Percentiles rank a stretch among this genome's conserved stretches.
Evolutionary conservation across 1,284 basidiomycete species (phyloP).

Genomic region (Tilletiopsis washingtonensis): DNA sequence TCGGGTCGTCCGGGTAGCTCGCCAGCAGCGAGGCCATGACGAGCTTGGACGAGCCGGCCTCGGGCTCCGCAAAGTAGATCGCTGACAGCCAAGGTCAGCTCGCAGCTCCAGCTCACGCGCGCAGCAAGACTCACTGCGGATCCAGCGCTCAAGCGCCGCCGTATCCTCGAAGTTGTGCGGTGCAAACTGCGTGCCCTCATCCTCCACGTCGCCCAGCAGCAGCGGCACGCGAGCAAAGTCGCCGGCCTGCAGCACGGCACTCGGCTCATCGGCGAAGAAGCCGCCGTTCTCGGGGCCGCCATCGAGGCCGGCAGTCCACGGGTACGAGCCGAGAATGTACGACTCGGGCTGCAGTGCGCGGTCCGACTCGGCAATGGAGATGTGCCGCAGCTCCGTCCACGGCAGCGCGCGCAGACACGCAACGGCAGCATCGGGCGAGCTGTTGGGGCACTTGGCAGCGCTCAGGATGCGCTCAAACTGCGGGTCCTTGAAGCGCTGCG

Average conservation of each 20-base stretch:
- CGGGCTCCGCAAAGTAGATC: constrained; percentile 6
- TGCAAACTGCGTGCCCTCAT: constrained; percentile 13
- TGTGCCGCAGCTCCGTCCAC: neutral
- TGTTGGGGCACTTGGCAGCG: neutral
- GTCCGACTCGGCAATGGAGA: neutral
- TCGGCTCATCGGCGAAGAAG: constrained; percentile 6
- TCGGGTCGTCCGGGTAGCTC: constrained; percentile 10
- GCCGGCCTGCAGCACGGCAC: neutral
- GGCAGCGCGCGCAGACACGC: neutral
- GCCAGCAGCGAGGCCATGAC: neutral
- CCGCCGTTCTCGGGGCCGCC: constrained; percentile 6
- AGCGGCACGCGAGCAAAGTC: constrained; percentile 8
- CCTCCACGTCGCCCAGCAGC: constrained; percentile 6
- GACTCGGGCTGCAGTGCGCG: neutral
- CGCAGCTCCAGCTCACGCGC: too few relatives aligned
- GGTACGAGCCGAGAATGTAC: constrained; percentile 7
- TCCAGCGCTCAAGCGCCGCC: neutral
- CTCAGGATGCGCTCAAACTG: neutral
- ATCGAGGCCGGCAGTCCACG: constrained; percentile 8
- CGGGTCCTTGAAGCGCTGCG: neutral
- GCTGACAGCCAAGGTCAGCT: too few relatives aligned
- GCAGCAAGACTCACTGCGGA: too few relatives aligned
- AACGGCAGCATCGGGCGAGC: neutral
- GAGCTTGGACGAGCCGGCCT: neutral
- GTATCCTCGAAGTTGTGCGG: constrained; percentile 3